Percentiles rank a stretch among this genome's conserved stretches.
Evolutionary conservation across 2,329 filamentous ascomycete species (phyloP).

Genomic region (Cordyceps fumosorosea): DNA sequence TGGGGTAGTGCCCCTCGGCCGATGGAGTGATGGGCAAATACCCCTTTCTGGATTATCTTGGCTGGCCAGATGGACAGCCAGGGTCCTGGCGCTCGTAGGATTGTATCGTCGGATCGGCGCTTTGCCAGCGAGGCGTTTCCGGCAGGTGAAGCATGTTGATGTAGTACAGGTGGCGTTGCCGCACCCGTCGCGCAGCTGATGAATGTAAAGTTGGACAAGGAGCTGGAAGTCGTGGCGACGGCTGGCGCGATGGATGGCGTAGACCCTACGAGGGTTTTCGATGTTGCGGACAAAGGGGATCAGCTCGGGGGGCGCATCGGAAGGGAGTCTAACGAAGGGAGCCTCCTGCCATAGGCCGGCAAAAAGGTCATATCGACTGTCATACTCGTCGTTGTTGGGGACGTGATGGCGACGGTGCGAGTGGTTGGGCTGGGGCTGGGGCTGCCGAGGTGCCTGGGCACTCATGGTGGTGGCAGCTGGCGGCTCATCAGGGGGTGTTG

Average conservation of each 20-base stretch:
- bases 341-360: slow-evolving; percentile 56
- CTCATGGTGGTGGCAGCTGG: slow-evolving; percentile 5
- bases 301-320: slow-evolving; percentile 54
- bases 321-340: slow-evolving; percentile 51
- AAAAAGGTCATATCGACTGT: slow-evolving; percentile 41
- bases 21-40: slow-evolving; percentile 52
- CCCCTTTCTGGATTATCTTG: slow-evolving; percentile 68
- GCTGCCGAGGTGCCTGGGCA: slow-evolving; percentile 11
- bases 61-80: slow-evolving; percentile 74
- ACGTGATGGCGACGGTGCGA: slow-evolving; percentile 10
- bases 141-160: slow-evolving; percentile 73
- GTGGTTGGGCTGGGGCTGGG: slow-evolving; percentile 8
- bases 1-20: slow-evolving; percentile 36
- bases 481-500: slow-evolving; percentile 4
- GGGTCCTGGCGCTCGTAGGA: slow-evolving; percentile 69
- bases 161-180: slow-evolving; percentile 61
- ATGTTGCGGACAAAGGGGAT: slow-evolving; percentile 49
- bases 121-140: slow-evolving; percentile 58
- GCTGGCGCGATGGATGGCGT: slow-evolving; percentile 53
- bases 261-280: slow-evolving; percentile 55
- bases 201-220: slow-evolving; percentile 63
- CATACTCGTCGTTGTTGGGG: slow-evolving; percentile 18
- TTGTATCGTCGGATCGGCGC: slow-evolving; percentile 73
- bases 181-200: slow-evolving; percentile 79
- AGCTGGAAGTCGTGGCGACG: slow-evolving; percentile 59